Conservation (phyloP, 768 basidiomycete species). For the Suillus spraguei region DNA sequence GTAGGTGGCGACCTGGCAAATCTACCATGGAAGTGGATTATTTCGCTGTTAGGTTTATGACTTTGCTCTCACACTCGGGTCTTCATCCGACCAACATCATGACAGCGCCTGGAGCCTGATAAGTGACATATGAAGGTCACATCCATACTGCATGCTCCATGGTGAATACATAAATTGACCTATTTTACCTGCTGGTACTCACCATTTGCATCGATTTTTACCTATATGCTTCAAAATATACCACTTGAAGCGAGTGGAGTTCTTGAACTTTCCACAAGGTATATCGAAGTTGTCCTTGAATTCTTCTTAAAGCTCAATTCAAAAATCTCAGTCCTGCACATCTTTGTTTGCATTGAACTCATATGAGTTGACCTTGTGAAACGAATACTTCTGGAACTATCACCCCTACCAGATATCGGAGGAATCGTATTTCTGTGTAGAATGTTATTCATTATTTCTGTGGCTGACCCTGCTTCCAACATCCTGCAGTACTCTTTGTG, state of each 20-base stretch:
- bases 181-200: neutral
- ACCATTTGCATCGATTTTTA: neutral
- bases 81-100: neutral
- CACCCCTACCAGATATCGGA: neutral
- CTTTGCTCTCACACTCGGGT: neutral
- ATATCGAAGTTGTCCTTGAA: neutral
- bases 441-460: neutral
- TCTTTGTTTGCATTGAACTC: neutral
- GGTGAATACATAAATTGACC: neutral
- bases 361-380: neutral
- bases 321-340: neutral
- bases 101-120: neutral
- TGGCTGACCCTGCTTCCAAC: neutral
- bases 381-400: neutral
- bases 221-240: neutral
- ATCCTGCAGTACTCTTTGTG: neutral
- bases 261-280: neutral
- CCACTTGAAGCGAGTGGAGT: neutral
- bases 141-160: neutral
- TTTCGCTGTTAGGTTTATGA: neutral
- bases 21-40: neutral
- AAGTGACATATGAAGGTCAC: neutral
- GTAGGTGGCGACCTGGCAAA: neutral
- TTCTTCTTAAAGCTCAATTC: neutral
- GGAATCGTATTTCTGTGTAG: neutral